Base-by-base conservation (phyloP, 768 basidiomycete genomes). In the Suillus sp. region DNA sequence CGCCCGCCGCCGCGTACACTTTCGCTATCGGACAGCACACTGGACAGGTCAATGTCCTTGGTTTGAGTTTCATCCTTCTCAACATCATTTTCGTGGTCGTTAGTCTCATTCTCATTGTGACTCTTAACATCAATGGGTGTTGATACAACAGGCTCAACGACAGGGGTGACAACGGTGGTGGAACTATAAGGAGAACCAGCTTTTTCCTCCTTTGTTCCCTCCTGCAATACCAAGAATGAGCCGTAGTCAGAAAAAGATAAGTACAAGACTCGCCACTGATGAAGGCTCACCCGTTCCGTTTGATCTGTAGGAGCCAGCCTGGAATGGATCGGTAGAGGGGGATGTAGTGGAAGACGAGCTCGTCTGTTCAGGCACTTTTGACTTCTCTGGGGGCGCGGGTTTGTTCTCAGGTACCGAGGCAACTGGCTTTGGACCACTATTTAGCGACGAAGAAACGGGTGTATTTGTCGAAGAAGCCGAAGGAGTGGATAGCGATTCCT, bases 221-320 rank as follows among this genome's bases (percentile, higher is more conserved):
- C 67, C 74, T 75, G 64, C 66, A 27, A 38, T 38, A 63, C 68
- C 64, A 57, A 57, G 63, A 66, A 75, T 76, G 70, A 75, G 74
- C 64, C 62, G 22, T 48, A 59, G 74, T 75, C 61, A 75, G 74
- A 75, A 72, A 51, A 62, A 35, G 64, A 50, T 43, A 55, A 47
- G 58, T 45, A 32, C 61, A 55, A 13, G 11, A 75, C 72, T 76
- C 66, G 72, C 75, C 74, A 59, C 60, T 65, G 70, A 67, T 37
- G 63, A 77, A 74, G 65, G 75, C 74, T 75, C 69, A 75, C 74
- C 74, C 74, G 1, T 50, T 68, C 58, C 57, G 14, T 59, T 34
- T 22, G 16, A 2, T 18, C n/a, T 61, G 50, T 1, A 65, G 64
- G 61, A 16, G 48, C 38, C 60, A 37, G 66, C 20, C 53, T 42